Percentiles rank a stretch among this genome's conserved stretches.
Conservation (phyloP, 1,139 yeast genomes). For the Zygosaccharomyces sapae region DNA sequence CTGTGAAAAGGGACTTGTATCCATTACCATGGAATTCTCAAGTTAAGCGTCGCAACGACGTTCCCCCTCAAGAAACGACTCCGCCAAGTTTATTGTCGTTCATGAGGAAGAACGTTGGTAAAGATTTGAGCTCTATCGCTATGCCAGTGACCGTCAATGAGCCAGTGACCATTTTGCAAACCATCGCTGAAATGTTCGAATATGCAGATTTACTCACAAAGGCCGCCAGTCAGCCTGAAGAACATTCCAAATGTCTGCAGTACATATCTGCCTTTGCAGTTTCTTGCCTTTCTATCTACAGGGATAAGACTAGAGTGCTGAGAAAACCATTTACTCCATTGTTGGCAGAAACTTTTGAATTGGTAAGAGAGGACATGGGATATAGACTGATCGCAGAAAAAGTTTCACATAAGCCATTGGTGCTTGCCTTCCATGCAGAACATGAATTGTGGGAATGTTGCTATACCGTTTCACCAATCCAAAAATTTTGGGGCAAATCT, state of each 20-base stretch:
- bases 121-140: constrained; percentile 77
- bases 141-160: constrained; percentile 96
- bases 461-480: constrained; percentile 74
- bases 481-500: constrained; percentile 94
- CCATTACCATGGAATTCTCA: constrained; percentile 55
- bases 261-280: constrained; percentile 77
- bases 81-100: constrained; percentile 83
- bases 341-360: constrained; percentile 81
- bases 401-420: constrained; percentile 76
- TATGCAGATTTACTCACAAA: constrained; percentile 62
- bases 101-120: constrained; percentile 86
- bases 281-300: constrained; percentile 61
- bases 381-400: constrained; percentile 71
- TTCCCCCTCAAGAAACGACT: constrained; percentile 55
- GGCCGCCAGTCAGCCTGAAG: constrained; percentile 44
- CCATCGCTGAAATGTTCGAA: constrained; percentile 74
- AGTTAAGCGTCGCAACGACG: constrained; percentile 54
- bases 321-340: constrained; percentile 93
- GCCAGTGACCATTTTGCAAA: constrained; percentile 78
- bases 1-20: constrained; percentile 40
- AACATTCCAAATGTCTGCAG: constrained; percentile 55
- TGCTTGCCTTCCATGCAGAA: constrained; percentile 77
- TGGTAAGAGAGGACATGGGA: constrained; percentile 73
- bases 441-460: constrained; percentile 69
- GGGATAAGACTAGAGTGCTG: constrained; percentile 68